Percentiles rank a stretch among this genome's conserved stretches.
These are phyloP conservation scores for Glycyrrhiza uralensis DNA, from an alignment of 306 rosid genomes.

Conservation along the genomic window DNA sequence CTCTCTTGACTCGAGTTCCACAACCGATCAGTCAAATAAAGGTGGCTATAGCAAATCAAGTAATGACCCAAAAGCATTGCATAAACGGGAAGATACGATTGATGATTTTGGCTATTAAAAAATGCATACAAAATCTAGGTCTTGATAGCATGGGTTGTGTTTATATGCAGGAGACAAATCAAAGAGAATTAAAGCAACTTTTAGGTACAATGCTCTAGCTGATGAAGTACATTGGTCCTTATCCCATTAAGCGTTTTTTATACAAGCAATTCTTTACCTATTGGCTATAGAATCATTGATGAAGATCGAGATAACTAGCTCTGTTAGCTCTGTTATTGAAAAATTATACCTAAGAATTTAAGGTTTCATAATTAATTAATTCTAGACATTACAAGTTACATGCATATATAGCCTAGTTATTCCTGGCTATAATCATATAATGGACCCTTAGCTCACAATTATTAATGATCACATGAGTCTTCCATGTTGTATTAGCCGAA, in stretches of 20 bases:
- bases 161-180: slow-evolving; percentile 51
- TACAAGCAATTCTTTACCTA: background rate
- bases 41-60: slow-evolving; percentile 41
- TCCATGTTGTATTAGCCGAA: background rate
- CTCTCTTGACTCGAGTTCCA: slow-evolving; percentile 29
- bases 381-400: background rate
- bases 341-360: background rate
- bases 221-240: slow-evolving; percentile 2
- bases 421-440: background rate
- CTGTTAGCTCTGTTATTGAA: background rate
- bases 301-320: too few species aligned
- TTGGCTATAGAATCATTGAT: background rate
- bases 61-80: slow-evolving; percentile 35
- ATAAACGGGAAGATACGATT: slow-evolving; percentile 22
- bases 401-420: background rate
- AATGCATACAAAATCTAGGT: slow-evolving; percentile 38
- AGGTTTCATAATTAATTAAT: background rate
- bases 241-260: background rate
- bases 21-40: slow-evolving; percentile 51
- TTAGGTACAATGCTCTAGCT: slow-evolving; percentile 27
- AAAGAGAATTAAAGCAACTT: slow-evolving; percentile 28
- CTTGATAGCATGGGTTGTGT: slow-evolving; percentile 39
- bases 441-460: background rate
- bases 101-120: slow-evolving; percentile 34
- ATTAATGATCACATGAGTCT: background rate